Evolutionary conservation across 2,329 filamentous ascomycete species (phyloP).

Genomic region (Drechslerella stenobrocha): DNA sequence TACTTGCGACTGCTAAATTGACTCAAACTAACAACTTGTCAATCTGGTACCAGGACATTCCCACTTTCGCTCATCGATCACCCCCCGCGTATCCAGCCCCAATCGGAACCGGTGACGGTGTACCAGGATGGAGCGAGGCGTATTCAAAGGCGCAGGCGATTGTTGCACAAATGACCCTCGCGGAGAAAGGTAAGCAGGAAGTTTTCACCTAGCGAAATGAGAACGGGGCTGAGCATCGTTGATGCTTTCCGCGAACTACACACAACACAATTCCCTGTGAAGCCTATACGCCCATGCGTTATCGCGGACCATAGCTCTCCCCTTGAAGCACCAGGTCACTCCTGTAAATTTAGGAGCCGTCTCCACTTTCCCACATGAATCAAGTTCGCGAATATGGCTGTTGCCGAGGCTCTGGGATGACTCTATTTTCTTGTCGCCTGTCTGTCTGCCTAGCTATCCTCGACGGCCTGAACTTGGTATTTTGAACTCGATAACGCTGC

Average conservation of each 20-base stretch:
- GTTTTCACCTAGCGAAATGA: conserved; percentile 24
- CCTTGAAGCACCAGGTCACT: conserved; percentile 9
- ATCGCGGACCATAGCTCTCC: not conserved
- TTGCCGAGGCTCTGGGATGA: conserved; percentile 20
- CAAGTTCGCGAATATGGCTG: not conserved
- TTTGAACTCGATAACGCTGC: not conserved
- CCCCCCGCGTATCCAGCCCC: conserved; percentile 45
- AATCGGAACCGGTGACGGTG: conserved; percentile 53
- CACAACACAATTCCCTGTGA: conserved; percentile 24
- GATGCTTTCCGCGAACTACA: conserved; percentile 40
- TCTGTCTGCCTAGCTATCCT: conserved; percentile 44
- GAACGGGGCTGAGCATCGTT: conserved; percentile 46
- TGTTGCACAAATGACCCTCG: conserved; percentile 75
- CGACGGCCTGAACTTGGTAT: conserved; percentile 2
- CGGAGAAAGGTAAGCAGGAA: conserved; percentile 65
- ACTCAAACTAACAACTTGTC: conserved; percentile 6
- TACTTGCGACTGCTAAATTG: too few species aligned
- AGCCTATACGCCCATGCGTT: conserved; percentile 1
- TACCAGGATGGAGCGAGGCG: conserved; percentile 67
- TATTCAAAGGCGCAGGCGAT: conserved; percentile 70
- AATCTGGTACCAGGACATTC: conserved; percentile 27
- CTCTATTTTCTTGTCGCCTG: conserved; percentile 36
- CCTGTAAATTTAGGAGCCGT: conserved; percentile 41
- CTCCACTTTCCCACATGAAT: conserved; percentile 40
- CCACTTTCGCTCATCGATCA: conserved; percentile 36